These are phyloP conservation scores for Aspergillus biplanus DNA, from an alignment of 495 filamentous ascomycete species.

Conservation along the genomic window DNA sequence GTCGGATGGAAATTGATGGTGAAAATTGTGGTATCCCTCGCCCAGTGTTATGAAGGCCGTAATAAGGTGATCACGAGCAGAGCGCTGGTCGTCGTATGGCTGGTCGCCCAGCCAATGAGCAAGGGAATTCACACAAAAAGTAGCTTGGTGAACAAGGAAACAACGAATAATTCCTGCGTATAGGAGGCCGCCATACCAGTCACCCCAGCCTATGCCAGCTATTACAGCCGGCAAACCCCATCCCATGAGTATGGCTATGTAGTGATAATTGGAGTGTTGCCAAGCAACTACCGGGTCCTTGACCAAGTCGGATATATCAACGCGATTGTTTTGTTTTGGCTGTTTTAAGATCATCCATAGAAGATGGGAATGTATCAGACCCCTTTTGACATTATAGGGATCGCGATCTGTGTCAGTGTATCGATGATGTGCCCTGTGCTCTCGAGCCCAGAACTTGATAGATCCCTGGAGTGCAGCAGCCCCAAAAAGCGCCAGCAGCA, in stretches of 20 bases:
- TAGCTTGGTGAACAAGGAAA: constrained; percentile 98
- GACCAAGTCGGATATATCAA: constrained; percentile 95
- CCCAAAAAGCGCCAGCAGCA: constrained; percentile 90
- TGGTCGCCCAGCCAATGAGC: constrained; percentile 99
- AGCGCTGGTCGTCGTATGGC: constrained; percentile 98
- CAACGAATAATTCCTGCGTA: constrained; percentile 95
- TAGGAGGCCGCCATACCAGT: constrained; percentile 89
- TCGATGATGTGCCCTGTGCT: constrained; percentile 96
- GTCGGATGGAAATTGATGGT: constrained; percentile 98
- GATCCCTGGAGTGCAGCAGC: constrained; percentile 96
- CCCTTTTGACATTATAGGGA: constrained; percentile 98
- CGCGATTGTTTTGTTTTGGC: constrained; percentile 89
- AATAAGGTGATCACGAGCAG: constrained; percentile 93
- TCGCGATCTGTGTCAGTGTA: constrained; percentile 99
- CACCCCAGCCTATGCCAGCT: constrained; percentile 85
- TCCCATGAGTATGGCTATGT: constrained; percentile 85
- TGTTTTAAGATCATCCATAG: constrained; percentile 95
- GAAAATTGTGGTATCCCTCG: constrained; percentile 99
- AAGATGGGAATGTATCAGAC: constrained; percentile 92
- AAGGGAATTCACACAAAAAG: constrained; percentile 98
- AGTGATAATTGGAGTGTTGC: constrained; percentile 94
- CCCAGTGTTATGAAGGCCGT: constrained; percentile 95
- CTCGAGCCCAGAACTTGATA: constrained; percentile 95
- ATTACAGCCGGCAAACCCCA: constrained; percentile 81
- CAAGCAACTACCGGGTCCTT: constrained; percentile 91